A percentile compares a stretch with the other conserved stretches of the same genome.
Evolutionary conservation across 768 basidiomycete genomes (phyloP).

Genomic region (Leccinum fibrillosum): DNA sequence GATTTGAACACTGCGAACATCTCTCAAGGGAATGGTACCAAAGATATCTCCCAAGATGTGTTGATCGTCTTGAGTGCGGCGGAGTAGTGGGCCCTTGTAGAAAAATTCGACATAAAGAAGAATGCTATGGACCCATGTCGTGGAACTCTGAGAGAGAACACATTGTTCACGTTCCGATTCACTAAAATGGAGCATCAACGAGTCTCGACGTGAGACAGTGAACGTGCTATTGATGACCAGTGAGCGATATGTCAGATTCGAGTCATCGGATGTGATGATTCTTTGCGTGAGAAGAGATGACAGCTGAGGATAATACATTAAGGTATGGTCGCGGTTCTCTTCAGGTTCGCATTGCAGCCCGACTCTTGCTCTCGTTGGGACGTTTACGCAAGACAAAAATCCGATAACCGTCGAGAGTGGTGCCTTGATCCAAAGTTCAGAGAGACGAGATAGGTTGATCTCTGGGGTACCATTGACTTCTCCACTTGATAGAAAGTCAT

Average conservation of each 20-base stretch:
- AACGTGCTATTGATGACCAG: background rate
- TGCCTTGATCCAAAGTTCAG: background rate
- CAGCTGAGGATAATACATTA: too few relatives aligned
- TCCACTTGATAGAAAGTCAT: background rate
- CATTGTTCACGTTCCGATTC: background rate
- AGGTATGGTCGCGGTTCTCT: too few relatives aligned
- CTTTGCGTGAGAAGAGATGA: background rate
- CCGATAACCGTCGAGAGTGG: background rate
- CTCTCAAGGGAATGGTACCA: background rate
- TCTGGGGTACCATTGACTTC: background rate
- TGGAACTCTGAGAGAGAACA: background rate
- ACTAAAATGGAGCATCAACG: background rate
- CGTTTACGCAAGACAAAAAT: slow-evolving; percentile 2
- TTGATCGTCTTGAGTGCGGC: background rate
- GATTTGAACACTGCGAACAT: background rate
- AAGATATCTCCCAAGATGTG: background rate
- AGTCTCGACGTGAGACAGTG: too few relatives aligned
- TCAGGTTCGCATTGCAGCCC: too few relatives aligned
- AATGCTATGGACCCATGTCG: background rate
- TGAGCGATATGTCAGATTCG: background rate
- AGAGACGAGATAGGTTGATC: slow-evolving; percentile 1
- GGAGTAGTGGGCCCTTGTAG: background rate
- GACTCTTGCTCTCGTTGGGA: background rate
- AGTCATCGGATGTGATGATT: background rate
- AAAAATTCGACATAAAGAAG: background rate